Percentiles rank a stretch among this genome's conserved stretches.
These are phyloP conservation scores for Heterobasidion parviporum DNA, from an alignment of 1,284 basidiomycete species.

Conservation along the genomic window DNA sequence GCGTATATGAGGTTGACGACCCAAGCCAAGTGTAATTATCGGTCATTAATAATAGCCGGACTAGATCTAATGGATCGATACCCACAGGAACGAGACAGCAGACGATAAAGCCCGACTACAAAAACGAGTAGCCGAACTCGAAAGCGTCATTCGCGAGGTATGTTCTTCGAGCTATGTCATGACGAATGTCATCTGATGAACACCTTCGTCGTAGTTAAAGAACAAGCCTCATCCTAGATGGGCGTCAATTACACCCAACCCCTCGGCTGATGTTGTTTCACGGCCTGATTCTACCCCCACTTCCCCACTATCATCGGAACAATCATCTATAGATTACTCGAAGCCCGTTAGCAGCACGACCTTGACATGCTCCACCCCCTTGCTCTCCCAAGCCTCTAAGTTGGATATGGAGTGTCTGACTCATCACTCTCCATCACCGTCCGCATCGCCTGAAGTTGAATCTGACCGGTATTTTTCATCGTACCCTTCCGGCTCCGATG, in stretches of 20 bases:
- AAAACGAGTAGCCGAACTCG: conserved; percentile 73
- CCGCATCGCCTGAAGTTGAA: background rate
- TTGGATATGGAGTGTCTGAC: too few relatives aligned
- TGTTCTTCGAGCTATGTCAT: conserved; percentile 4
- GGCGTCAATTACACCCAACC: conserved; percentile 13
- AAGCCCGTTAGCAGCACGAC: too few relatives aligned
- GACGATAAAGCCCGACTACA: conserved; percentile 64
- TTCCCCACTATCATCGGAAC: background rate
- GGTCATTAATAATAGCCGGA: background rate
- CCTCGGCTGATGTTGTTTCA: background rate
- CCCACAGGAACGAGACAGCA: conserved; percentile 19
- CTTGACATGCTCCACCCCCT: too few relatives aligned
- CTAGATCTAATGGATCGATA: background rate
- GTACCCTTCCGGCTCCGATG: background rate
- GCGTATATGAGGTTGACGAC: conserved; percentile 81
- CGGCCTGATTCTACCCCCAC: background rate
- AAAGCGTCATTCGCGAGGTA: conserved; percentile 76
- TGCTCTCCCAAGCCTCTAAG: too few relatives aligned
- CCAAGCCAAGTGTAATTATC: conserved; percentile 41
- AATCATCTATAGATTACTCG: too few relatives aligned
- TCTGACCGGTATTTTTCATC: background rate
- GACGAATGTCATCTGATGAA: background rate
- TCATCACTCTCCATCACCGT: background rate
- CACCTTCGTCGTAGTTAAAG: conserved; percentile 33
- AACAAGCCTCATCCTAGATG: conserved; percentile 68